phyloP scores from a whole-genome alignment of 2,329 filamentous ascomycete genomes.

The Simplicillium sp. region DNA sequence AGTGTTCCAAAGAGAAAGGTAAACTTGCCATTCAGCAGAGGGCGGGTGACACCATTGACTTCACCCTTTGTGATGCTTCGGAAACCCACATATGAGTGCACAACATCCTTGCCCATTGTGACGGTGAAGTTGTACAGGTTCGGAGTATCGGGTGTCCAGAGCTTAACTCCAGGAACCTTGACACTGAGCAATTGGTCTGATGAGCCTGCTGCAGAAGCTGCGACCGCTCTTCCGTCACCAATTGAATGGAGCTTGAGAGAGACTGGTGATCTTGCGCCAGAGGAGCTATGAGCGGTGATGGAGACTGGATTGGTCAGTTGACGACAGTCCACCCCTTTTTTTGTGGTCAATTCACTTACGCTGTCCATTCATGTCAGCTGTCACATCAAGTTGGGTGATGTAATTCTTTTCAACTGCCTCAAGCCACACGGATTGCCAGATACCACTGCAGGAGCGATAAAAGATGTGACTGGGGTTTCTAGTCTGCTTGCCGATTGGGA shows the following conservation, averaged over 20 bases:
- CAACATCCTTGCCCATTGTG: slow-evolving; percentile 35
- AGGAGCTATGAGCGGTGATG: slow-evolving; percentile 41
- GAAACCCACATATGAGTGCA: slow-evolving; percentile 61
- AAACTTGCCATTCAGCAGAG: slow-evolving; percentile 59
- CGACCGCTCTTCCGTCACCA: too few relatives aligned
- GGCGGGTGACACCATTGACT: slow-evolving; percentile 49
- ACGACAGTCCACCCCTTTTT: too few relatives aligned
- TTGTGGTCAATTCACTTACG: slow-evolving; percentile 21
- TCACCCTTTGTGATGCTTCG: slow-evolving; percentile 48
- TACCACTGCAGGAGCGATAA: slow-evolving; percentile 63
- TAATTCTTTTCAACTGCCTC: slow-evolving; percentile 49
- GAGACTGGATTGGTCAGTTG: slow-evolving; percentile 30
- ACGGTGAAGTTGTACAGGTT: slow-evolving; percentile 56
- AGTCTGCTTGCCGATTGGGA: slow-evolving; percentile 59
- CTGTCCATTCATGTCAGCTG: slow-evolving; percentile 44
- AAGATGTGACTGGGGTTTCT: slow-evolving; percentile 52
- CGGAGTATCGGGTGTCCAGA: slow-evolving; percentile 58
- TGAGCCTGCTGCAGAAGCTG: slow-evolving; percentile 16
- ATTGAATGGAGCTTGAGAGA: slow-evolving; percentile 20
- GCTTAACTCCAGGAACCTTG: slow-evolving; percentile 38
- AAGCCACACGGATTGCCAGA: slow-evolving; percentile 68
- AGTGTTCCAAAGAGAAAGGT: slow-evolving; percentile 59
- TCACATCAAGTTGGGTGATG: slow-evolving; percentile 49
- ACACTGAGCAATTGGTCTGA: slow-evolving; percentile 45
- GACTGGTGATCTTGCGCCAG: too few relatives aligned